phyloP scores from a whole-genome alignment of 2,329 filamentous ascomycete species.

The Fusarium oligoseptatum region DNA sequence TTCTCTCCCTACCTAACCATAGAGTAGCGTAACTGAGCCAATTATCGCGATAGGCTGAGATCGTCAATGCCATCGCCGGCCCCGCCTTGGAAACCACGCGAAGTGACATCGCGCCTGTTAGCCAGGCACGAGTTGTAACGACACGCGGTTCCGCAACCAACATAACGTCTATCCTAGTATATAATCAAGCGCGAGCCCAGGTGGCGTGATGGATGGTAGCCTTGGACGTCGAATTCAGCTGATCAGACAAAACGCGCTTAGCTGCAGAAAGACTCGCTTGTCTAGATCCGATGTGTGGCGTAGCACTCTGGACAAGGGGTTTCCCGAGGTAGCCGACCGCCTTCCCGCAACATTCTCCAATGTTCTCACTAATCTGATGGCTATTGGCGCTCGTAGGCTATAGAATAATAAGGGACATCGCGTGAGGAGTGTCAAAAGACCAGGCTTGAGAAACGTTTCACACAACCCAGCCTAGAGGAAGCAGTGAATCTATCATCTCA shows the following conservation, averaged over 20 bases:
- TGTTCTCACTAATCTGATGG: not conserved
- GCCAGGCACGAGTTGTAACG: not conserved
- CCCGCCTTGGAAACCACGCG: not conserved
- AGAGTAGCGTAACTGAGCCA: not conserved
- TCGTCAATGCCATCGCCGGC: not conserved
- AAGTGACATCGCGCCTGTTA: constrained; percentile 3
- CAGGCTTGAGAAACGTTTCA: not conserved
- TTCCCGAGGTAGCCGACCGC: not conserved
- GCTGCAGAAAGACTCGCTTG: not conserved
- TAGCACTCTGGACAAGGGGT: not conserved
- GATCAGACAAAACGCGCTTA: not conserved
- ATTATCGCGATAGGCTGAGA: not conserved
- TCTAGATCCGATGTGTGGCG: not conserved
- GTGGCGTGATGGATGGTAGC: constrained; percentile 28
- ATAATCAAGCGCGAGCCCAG: not conserved
- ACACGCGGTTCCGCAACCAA: constrained; percentile 1
- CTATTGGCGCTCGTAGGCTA: not conserved
- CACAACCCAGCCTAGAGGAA: not conserved
- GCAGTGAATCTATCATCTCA: not conserved
- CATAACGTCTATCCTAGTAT: not conserved
- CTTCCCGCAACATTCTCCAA: not conserved
- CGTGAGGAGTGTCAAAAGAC: not conserved
- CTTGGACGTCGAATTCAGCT: not conserved
- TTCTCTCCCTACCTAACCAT: not conserved
- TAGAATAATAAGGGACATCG: not conserved